A percentile compares a stretch with the other conserved stretches of the same genome.
Conservation (phyloP, 441 rosid genomes). For the Adansonia madagascariensis region DNA sequence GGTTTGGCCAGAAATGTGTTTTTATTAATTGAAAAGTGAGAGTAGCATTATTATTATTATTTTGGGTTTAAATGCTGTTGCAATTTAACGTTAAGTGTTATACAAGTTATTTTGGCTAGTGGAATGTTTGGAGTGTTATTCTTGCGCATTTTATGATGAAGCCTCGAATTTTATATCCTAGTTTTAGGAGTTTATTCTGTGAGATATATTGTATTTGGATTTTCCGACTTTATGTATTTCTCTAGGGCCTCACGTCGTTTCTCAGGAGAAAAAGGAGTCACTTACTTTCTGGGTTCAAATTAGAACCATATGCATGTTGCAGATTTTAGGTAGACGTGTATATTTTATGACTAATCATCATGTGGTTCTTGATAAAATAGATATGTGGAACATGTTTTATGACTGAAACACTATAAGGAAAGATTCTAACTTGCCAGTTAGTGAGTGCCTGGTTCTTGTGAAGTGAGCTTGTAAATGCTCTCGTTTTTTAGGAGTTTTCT, state of each 20-base stretch:
- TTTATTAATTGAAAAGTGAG: conserved; percentile 1
- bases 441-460: conserved; percentile 2
- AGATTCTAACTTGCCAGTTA: neutral
- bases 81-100: neutral
- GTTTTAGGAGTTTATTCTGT: neutral
- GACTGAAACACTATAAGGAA: neutral
- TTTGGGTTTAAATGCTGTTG: neutral
- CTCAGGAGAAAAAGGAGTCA: neutral
- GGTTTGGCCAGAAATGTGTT: neutral
- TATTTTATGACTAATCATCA: conserved; percentile 11
- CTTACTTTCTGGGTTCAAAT: neutral
- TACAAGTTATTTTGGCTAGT: neutral
- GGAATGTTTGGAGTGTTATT: neutral
- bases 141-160: neutral
- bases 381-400: neutral
- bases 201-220: neutral
- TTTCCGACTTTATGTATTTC: conserved; percentile 6
- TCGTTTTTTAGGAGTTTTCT: neutral
- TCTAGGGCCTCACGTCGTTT: neutral
- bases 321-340: neutral
- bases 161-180: neutral
- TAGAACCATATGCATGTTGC: neutral
- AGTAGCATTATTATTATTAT: neutral
- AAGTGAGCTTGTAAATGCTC: neutral
- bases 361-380: conserved; percentile 9